Conservation (phyloP, 2,329 filamentous ascomycete genomes). For the Phyllosticta citribraziliensis region DNA sequence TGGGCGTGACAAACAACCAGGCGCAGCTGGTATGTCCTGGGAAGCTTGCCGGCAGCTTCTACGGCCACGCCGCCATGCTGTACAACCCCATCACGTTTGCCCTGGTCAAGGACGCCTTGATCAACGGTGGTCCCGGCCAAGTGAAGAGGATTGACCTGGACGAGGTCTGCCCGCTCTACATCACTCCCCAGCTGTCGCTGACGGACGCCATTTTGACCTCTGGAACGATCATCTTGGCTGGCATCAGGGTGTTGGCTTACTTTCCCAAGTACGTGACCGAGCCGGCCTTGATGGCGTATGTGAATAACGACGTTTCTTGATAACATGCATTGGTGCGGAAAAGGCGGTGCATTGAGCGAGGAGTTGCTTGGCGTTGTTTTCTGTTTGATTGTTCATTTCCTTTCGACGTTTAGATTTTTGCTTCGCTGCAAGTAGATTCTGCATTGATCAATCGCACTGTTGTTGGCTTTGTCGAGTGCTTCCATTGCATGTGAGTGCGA, state of each 20-base stretch:
- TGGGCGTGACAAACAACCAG: slow-evolving; percentile 43
- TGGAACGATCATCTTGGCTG: slow-evolving; percentile 32
- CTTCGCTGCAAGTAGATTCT: not conserved
- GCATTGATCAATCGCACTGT: not conserved
- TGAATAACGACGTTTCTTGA: not conserved
- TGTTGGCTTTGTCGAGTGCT: not conserved
- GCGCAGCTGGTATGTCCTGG: slow-evolving; percentile 36
- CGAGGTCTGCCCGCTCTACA: slow-evolving; percentile 30
- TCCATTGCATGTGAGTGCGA: not conserved
- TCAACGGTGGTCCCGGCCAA: slow-evolving; percentile 36
- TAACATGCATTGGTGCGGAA: not conserved
- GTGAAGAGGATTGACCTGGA: slow-evolving; percentile 30
- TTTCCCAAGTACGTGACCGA: not conserved
- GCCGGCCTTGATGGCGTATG: slow-evolving; percentile 1
- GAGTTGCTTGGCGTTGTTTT: not conserved
- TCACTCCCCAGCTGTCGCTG: slow-evolving; percentile 32
- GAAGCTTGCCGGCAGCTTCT: slow-evolving; percentile 34
- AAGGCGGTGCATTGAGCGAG: not conserved
- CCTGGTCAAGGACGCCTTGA: slow-evolving; percentile 40
- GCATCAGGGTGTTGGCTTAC: slow-evolving; percentile 23
- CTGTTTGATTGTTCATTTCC: not conserved
- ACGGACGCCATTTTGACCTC: slow-evolving; percentile 38
- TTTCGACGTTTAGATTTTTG: not conserved
- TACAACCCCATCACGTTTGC: slow-evolving; percentile 39
- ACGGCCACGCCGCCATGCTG: slow-evolving; percentile 42